phyloP scores from a whole-genome alignment of 306 rosid species.

The Spatholobus suberectus region DNA sequence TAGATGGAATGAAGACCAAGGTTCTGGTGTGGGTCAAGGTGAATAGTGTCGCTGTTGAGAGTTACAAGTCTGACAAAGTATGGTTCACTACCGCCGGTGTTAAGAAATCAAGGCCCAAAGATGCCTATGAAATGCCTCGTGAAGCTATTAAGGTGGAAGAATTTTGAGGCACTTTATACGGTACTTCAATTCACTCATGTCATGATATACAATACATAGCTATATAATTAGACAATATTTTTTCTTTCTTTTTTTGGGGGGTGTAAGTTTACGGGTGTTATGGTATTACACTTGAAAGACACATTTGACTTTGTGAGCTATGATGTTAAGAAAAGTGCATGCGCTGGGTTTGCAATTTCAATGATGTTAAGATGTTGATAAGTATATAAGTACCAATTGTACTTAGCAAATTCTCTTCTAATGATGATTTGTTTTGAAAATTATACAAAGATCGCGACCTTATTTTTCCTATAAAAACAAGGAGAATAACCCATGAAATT shows the following conservation, averaged over 20 bases:
- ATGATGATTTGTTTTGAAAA: too few species aligned
- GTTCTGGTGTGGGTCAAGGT: slow-evolving; percentile 64
- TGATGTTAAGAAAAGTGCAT: neutral
- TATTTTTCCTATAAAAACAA: too few species aligned
- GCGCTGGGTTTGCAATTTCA: too few species aligned
- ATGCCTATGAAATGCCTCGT: slow-evolving; percentile 60
- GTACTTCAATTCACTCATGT: neutral
- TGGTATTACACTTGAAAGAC: neutral
- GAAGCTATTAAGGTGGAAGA: slow-evolving; percentile 48
- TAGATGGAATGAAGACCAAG: slow-evolving; percentile 69
- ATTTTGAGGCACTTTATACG: slow-evolving; percentile 31
- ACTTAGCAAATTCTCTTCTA: too few species aligned
- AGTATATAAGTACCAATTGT: too few species aligned
- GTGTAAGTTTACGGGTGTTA: neutral
- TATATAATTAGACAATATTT: neutral
- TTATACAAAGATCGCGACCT: too few species aligned
- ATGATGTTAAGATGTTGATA: too few species aligned
- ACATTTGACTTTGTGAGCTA: neutral
- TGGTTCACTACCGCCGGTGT: slow-evolving; percentile 62
- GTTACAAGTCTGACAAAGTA: slow-evolving; percentile 62
- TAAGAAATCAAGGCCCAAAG: slow-evolving; percentile 59
- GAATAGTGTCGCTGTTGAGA: slow-evolving; percentile 54
- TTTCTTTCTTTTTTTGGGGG: neutral
- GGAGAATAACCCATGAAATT: too few species aligned
- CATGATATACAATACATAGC: neutral